Percentiles rank a stretch among this genome's conserved stretches.
phyloP scores from a whole-genome alignment of 495 filamentous ascomycete species.

The Neurospora sp. region DNA sequence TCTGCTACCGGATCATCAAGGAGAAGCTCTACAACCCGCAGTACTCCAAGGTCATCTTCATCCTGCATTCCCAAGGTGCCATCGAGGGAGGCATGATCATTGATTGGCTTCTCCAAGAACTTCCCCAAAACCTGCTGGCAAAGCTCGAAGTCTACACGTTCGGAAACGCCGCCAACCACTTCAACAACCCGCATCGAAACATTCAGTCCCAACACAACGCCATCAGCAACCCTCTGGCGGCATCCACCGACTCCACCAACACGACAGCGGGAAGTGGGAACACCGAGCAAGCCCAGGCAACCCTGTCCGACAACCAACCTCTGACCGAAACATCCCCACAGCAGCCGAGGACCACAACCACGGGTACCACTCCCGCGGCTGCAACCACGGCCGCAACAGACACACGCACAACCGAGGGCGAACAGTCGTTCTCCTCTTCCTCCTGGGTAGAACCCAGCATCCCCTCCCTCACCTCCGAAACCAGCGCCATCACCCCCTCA shows the following conservation, averaged over 20 bases:
- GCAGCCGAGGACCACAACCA: not conserved
- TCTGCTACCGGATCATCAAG: slow-evolving; percentile 47
- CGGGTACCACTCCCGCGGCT: not conserved
- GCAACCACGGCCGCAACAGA: not conserved
- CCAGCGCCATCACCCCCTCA: slow-evolving; percentile 10
- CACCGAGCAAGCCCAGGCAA: not conserved
- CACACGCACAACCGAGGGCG: not conserved
- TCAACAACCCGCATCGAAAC: slow-evolving; percentile 62
- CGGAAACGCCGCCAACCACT: slow-evolving; percentile 76
- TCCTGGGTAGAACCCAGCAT: not conserved
- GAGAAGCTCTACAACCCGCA: slow-evolving; percentile 43
- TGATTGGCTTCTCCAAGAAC: slow-evolving; percentile 70
- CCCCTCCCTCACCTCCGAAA: slow-evolving; percentile 7
- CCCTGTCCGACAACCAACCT: not conserved
- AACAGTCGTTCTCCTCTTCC: not conserved
- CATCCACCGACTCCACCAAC: slow-evolving; percentile 15
- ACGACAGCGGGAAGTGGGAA: not conserved
- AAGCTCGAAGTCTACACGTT: slow-evolving; percentile 83
- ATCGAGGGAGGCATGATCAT: slow-evolving; percentile 65
- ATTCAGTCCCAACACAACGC: slow-evolving; percentile 13
- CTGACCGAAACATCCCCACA: not conserved
- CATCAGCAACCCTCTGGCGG: slow-evolving; percentile 13
- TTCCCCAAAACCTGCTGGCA: slow-evolving; percentile 53
- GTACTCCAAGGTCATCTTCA: slow-evolving; percentile 62
- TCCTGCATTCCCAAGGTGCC: slow-evolving; percentile 75